Evolutionary conservation across 2,329 filamentous ascomycete genomes (phyloP).

Genomic region (Curvularia hawaiiensis): DNA sequence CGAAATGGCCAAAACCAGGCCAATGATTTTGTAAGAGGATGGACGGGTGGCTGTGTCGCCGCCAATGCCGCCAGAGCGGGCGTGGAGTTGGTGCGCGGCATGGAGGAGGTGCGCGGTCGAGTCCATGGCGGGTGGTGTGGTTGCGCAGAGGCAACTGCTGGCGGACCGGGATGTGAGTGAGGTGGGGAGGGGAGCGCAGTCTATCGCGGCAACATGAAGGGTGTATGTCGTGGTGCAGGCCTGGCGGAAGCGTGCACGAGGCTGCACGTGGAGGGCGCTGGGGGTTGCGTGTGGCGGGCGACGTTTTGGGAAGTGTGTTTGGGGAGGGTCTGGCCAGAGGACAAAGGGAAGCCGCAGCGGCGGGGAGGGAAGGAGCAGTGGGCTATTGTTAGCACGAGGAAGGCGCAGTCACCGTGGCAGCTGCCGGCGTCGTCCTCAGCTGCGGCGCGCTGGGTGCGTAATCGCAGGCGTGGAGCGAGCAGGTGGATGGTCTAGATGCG

Average conservation of each 20-base stretch:
- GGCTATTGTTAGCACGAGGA: slow-evolving; percentile 6
- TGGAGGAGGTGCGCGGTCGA: slow-evolving; percentile 45
- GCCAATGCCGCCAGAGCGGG: slow-evolving; percentile 49
- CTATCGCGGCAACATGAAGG: slow-evolving; percentile 23
- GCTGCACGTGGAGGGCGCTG: slow-evolving; percentile 10
- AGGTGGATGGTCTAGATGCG: slow-evolving; percentile 20
- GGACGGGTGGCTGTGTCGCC: slow-evolving; percentile 51
- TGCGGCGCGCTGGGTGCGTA: slow-evolving; percentile 14
- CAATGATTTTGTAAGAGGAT: slow-evolving; percentile 78
- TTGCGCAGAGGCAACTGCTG: slow-evolving; percentile 18
- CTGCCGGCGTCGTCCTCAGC: slow-evolving; percentile 2
- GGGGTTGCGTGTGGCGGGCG: slow-evolving; percentile 3
- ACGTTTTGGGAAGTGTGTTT: slow-evolving; percentile 30
- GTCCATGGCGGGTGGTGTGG: slow-evolving; percentile 49
- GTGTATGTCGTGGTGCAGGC: not conserved
- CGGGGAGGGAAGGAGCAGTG: not conserved
- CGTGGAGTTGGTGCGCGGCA: slow-evolving; percentile 52
- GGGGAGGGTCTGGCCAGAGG: slow-evolving; percentile 16
- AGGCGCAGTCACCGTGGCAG: slow-evolving; percentile 15
- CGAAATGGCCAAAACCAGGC: slow-evolving; percentile 81
- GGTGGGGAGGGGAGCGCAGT: slow-evolving; percentile 6
- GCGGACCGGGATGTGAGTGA: slow-evolving; percentile 18
- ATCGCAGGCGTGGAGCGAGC: slow-evolving; percentile 13
- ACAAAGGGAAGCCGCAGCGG: slow-evolving; percentile 7
- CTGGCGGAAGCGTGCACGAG: slow-evolving; percentile 11